Percentiles rank a stretch among this genome's conserved stretches.
phyloP scores from a whole-genome alignment of 192 early-diverging fungal genomes.

The Pilaira anomala region DNA sequence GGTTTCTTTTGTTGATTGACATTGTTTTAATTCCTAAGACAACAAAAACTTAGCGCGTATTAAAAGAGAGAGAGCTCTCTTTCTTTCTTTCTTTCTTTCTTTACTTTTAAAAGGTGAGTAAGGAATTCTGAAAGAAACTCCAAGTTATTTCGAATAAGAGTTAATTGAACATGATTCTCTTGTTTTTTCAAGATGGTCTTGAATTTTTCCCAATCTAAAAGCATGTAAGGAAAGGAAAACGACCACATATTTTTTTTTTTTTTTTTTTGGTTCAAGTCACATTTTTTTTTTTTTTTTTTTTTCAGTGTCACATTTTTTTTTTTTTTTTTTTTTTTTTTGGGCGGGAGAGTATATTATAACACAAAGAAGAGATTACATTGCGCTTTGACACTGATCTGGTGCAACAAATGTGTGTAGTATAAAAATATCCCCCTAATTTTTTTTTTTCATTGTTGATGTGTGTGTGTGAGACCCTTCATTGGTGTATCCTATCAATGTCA shows the following conservation, averaged over 20 bases:
- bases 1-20: not conserved
- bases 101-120: not conserved
- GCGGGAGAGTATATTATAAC: not conserved
- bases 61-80: not conserved
- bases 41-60: too few relatives aligned
- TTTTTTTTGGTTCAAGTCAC: not conserved
- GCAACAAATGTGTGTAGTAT: not conserved
- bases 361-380: not conserved
- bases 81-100: not conserved
- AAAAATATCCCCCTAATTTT: too few relatives aligned
- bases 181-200: not conserved
- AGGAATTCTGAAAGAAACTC: slow-evolving; percentile 6
- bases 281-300: not conserved
- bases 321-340: slow-evolving; percentile 4
- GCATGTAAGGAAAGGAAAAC: not conserved
- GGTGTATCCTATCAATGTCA: slow-evolving; percentile 3
- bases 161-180: not conserved
- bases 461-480: not conserved
- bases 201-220: slow-evolving; percentile 15
- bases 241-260: not conserved
- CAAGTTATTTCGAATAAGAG: not conserved
- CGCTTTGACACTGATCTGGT: not conserved
- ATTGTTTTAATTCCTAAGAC: slow-evolving; percentile 1
- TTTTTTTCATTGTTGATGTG: too few relatives aligned
- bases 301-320: not conserved